Evolutionary conservation across 2,329 filamentous ascomycete species (phyloP).

Genomic region (Camptophora hylomeconis): DNA sequence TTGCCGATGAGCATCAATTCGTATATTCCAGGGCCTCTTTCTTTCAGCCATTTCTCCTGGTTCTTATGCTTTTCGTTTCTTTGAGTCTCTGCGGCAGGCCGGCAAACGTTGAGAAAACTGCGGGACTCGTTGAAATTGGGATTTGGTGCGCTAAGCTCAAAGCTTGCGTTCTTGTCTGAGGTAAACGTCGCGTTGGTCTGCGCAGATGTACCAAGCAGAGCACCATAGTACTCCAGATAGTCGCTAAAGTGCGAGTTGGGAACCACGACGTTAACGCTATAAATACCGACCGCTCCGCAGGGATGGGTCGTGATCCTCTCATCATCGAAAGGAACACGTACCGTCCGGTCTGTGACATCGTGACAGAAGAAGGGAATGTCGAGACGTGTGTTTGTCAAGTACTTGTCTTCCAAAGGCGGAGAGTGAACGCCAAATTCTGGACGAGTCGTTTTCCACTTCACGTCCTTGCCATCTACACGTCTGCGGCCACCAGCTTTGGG

Average conservation of each 20-base stretch:
- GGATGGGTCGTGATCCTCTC: constrained; percentile 11
- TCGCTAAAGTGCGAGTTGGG: constrained; percentile 7
- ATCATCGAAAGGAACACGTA: constrained; percentile 19
- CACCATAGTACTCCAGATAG: constrained; percentile 31
- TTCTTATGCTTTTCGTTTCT: no score
- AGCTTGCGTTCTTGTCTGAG: no score
- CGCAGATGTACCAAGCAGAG: constrained; percentile 27
- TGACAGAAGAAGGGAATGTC: constrained; percentile 18
- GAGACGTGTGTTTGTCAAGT: constrained; percentile 4
- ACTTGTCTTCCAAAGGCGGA: no score
- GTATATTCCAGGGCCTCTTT: no score
- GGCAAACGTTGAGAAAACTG: no score
- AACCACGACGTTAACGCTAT: constrained; percentile 12
- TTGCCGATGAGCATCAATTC: no score
- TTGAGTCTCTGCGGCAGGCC: no score
- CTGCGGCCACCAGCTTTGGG: constrained; percentile 12
- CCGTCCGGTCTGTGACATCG: constrained; percentile 13
- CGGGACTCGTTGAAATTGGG: no score
- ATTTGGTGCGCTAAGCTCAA: no score
- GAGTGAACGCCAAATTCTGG: no score
- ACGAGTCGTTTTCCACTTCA: constrained; percentile 14
- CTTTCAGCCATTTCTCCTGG: no score
- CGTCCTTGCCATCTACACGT: constrained; percentile 15
- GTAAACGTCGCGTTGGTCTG: no score
- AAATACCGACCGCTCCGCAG: constrained; percentile 13